Base-by-base conservation (phyloP, 495 filamentous ascomycete species). In the Opeltia flavorubescens region DNA sequence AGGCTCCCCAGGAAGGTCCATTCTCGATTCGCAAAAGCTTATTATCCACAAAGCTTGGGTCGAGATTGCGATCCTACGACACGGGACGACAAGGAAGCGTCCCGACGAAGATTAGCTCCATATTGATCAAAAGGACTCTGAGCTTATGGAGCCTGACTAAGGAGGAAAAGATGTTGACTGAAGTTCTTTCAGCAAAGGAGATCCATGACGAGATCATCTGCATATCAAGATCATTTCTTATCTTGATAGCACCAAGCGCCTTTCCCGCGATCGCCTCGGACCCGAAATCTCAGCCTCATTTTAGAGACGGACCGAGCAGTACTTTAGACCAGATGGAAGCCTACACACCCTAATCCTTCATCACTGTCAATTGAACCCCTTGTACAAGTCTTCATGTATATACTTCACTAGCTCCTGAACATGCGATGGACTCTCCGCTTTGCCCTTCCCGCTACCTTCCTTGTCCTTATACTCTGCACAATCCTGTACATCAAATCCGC, bases 401-500 rank as follows among this genome's bases (percentile, higher is more conserved):
- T 36, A 1, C 17, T 41, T 41, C 18, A 17, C 38, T 41, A 41
- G 13, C 25, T 20, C 12, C 40, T 50, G 59, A 66, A 33, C 35
- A 71, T 71, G 68, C 62, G 58, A 59, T 56, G 62, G 27, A 55
- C 59, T 38, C 29, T 59, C 44, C 66, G 69, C 12, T 44, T 72
- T 38, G 50, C 58, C 31, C 31, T 66, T 41, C 64, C 59, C 44
- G 51, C 55, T 9, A 47, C 48, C 0, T n/a, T 62, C 5, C 18
- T 69, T 36, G 43, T 67, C 13, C 23, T 65, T 18, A 54, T 64
- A 33, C 52, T 61, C 1, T 46, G 67, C n/a, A 65, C 62, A 12
- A 49, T 69, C 18, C 30, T 71, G 21, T 62, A 65, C 35, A 47
- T 53, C 12, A 58, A 66, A 43, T 53, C 69, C 6, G 54, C 60